Evolutionary conservation across 1,284 basidiomycete species (phyloP).

Genomic region (Xerocomus nothofagi): DNA sequence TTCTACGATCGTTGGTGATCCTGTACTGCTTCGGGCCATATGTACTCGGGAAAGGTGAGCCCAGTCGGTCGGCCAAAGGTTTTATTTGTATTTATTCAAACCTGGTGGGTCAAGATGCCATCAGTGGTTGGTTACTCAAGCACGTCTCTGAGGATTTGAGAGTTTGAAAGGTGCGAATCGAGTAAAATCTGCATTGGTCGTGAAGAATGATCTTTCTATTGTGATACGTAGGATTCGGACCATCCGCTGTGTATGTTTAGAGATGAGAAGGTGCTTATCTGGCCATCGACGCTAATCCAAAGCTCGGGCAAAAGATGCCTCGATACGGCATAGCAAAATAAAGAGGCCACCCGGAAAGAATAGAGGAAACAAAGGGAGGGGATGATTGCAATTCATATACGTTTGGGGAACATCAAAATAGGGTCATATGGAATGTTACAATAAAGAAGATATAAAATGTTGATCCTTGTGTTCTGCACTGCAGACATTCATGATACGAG

Average conservation of each 20-base stretch:
- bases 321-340: too few relatives aligned
- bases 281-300: too few relatives aligned
- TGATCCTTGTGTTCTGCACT: not conserved
- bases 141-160: conserved; percentile 1
- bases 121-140: conserved; percentile 13
- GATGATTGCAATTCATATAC: too few relatives aligned
- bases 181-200: not conserved
- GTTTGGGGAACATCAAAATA: not conserved
- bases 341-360: too few relatives aligned
- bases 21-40: conserved; percentile 20
- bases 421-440: not conserved
- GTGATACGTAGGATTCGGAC: not conserved
- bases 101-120: conserved; percentile 6
- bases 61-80: not conserved
- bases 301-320: too few relatives aligned
- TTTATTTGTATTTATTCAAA: not conserved
- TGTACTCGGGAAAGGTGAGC: conserved; percentile 11
- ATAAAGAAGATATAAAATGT: not conserved
- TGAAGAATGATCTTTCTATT: not conserved
- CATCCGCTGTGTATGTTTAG: not conserved
- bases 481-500: not conserved
- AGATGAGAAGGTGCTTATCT: too few relatives aligned
- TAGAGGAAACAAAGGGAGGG: too few relatives aligned
- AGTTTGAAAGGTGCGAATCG: not conserved
- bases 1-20: conserved; percentile 15